Evolutionary conservation across 148 eudicot genomes (phyloP).

Genomic region (Silene uniflora): DNA sequence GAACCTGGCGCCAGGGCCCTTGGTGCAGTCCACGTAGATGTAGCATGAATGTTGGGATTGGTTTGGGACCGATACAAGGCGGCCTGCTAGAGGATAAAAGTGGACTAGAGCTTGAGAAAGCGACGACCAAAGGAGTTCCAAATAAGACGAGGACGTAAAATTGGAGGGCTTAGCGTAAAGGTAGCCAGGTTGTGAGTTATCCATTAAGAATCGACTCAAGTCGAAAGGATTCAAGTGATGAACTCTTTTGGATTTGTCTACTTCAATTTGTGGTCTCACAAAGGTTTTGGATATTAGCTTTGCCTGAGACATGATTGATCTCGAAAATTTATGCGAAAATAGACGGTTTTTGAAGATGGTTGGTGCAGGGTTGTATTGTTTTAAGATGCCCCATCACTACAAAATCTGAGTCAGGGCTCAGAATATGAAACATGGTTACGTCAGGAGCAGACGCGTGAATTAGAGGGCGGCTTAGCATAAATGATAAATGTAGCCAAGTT

Average conservation of each 20-base stretch:
- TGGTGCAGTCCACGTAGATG: slow-evolving; percentile 26
- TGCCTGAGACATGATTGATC: neutral
- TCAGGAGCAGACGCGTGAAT: slow-evolving; percentile 35
- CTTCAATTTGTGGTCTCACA: no score
- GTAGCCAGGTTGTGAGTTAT: no score
- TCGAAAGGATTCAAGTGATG: no score
- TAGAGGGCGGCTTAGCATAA: neutral
- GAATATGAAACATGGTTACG: slow-evolving; percentile 23
- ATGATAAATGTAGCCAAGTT: slow-evolving; percentile 18
- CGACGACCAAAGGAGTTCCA: neutral
- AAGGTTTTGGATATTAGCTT: no score
- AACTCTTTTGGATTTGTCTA: no score
- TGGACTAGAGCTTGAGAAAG: slow-evolving; percentile 18
- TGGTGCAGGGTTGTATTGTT: no score
- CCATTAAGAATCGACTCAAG: no score
- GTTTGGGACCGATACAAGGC: neutral
- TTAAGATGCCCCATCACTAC: neutral
- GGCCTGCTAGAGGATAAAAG: slow-evolving; percentile 27
- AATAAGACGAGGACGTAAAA: neutral
- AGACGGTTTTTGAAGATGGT: no score
- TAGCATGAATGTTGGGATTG: neutral
- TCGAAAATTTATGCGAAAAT: no score
- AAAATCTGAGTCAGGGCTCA: slow-evolving; percentile 8
- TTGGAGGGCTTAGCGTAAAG: no score
- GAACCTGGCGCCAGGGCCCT: slow-evolving; percentile 42